A percentile compares a stretch with the other conserved stretches of the same genome.
These are phyloP conservation scores for Podaxis sp. DNA, from an alignment of 768 basidiomycete genomes.

Conservation along the genomic window DNA sequence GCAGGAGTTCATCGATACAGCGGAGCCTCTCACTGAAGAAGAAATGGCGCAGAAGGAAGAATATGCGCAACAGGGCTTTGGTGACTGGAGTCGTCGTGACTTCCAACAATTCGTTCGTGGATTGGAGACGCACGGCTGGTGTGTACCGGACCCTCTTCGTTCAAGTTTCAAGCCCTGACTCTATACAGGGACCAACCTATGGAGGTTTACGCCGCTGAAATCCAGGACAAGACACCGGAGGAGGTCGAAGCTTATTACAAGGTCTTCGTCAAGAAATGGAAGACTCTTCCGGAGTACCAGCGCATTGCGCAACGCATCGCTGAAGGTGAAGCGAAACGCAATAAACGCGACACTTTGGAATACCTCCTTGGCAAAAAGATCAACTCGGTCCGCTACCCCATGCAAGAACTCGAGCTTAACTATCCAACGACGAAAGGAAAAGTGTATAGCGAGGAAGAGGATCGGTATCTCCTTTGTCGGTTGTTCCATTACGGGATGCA, in stretches of 20 bases:
- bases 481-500: conserved; percentile 89
- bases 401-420: conserved; percentile 95
- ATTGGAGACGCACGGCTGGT: conserved; percentile 70
- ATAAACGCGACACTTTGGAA: conserved; percentile 78
- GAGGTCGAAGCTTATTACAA: conserved; percentile 76
- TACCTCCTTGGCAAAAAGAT: conserved; percentile 81
- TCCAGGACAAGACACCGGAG: conserved; percentile 77
- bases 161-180: not conserved
- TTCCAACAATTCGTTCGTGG: conserved; percentile 89
- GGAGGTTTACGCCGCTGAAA: conserved; percentile 72
- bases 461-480: conserved; percentile 89
- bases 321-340: conserved; percentile 87
- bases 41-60: conserved; percentile 80
- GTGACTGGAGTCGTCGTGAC: conserved; percentile 88
- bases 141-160: conserved; percentile 18
- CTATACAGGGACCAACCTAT: conserved; percentile 53
- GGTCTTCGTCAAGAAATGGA: conserved; percentile 88
- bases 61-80: conserved; percentile 74
- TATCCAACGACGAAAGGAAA: conserved; percentile 97
- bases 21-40: conserved; percentile 87
- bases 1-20: conserved; percentile 89
- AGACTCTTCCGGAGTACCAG: conserved; percentile 75
- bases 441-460: conserved; percentile 95
- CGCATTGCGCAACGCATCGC: conserved; percentile 80
- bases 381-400: conserved; percentile 77